Evolutionary conservation across 2,329 filamentous ascomycete genomes (phyloP).

Genomic region (Penicillium thymicola): DNA sequence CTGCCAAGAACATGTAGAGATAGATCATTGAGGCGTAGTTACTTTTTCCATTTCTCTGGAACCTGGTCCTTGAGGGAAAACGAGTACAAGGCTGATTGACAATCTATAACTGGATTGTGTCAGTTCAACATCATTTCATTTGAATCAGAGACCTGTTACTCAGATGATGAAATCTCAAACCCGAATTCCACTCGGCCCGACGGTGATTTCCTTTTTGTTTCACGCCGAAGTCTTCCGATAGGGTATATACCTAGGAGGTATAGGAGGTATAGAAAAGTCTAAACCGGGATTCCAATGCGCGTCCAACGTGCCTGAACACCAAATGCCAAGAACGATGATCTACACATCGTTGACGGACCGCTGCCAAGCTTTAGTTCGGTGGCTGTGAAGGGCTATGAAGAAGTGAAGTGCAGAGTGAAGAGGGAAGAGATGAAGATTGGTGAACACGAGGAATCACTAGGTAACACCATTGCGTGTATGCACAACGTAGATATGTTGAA

Average conservation of each 20-base stretch:
- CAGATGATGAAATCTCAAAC: slow-evolving; percentile 12
- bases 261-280: not conserved
- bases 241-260: not conserved
- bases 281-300: not conserved
- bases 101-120: not conserved
- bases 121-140: not conserved
- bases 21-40: not conserved
- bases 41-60: not conserved
- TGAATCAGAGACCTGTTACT: slow-evolving; percentile 5
- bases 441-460: not conserved
- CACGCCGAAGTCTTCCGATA: slow-evolving; percentile 1
- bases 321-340: slow-evolving; percentile 30
- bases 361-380: slow-evolving; percentile 32
- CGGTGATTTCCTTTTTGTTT: not conserved
- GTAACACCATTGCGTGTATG: slow-evolving; percentile 7
- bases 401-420: too few species aligned
- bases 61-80: not conserved
- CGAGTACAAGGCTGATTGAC: slow-evolving; percentile 2
- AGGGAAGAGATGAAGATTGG: not conserved
- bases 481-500: not conserved
- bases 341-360: slow-evolving; percentile 27
- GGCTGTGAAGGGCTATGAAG: slow-evolving; percentile 17
- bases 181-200: slow-evolving; percentile 15
- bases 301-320: slow-evolving; percentile 13
- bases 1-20: slow-evolving; percentile 14